Conservation (phyloP, 225 moss, liverwort and hornwort species). For the Rhytidiadelphus loreus region DNA sequence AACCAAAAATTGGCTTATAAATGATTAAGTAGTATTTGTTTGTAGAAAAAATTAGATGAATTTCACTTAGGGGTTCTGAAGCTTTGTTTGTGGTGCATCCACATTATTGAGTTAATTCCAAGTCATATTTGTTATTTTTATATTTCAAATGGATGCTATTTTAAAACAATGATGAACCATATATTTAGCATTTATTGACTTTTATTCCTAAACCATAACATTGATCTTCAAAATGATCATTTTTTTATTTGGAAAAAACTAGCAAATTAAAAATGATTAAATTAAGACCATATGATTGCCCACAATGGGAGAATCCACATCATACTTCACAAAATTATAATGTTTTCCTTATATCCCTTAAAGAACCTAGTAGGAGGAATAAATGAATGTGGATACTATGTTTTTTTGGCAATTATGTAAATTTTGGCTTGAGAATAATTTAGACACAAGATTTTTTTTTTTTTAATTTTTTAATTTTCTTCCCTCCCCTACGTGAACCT, state of each 20-base stretch:
- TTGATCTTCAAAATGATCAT: not conserved
- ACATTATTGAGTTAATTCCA: not conserved
- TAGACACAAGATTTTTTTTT: too few species aligned
- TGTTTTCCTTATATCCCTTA: not conserved
- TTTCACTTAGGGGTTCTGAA: not conserved
- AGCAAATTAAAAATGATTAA: not conserved
- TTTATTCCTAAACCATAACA: not conserved
- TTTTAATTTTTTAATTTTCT: not conserved
- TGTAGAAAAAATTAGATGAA: not conserved
- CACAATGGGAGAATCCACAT: not conserved
- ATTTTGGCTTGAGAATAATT: not conserved
- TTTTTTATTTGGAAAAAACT: accelerated
- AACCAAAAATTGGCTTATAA: not conserved
- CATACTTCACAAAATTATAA: not conserved
- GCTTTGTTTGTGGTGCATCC: too few species aligned
- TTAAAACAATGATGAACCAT: not conserved
- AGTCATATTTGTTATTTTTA: not conserved
- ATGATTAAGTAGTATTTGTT: not conserved
- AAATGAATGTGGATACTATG: too few species aligned
- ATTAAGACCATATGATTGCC: not conserved
- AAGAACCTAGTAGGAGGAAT: accelerated
- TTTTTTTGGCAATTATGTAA: not conserved
- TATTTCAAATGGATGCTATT: accelerated
- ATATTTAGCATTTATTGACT: too few species aligned
- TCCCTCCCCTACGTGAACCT: accelerated